phyloP scores from a whole-genome alignment of 306 rosid genomes.

The Fagus sylvatica region DNA sequence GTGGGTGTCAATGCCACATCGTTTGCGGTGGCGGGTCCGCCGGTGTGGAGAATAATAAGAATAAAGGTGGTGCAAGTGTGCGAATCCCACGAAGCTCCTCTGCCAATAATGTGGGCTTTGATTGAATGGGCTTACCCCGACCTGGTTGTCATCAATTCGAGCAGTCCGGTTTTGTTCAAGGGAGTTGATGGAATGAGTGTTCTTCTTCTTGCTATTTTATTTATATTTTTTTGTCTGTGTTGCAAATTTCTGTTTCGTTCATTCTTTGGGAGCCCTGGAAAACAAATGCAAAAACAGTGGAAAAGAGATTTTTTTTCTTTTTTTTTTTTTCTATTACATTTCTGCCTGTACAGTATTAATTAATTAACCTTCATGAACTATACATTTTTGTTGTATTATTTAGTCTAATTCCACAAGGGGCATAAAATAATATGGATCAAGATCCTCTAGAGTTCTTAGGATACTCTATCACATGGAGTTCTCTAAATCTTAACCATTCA shows the following conservation, averaged over 20 bases:
- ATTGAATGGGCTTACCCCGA: slow-evolving; percentile 20
- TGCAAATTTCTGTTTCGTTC: not conserved
- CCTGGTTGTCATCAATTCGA: not conserved
- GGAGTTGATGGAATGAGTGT: not conserved
- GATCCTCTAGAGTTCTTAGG: too few species aligned
- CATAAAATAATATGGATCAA: too few species aligned
- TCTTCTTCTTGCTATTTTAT: not conserved
- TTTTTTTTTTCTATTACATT: not conserved
- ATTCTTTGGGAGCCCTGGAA: not conserved
- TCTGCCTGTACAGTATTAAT: not conserved
- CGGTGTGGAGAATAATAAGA: slow-evolving; percentile 25
- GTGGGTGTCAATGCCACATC: slow-evolving; percentile 81
- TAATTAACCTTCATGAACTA: not conserved
- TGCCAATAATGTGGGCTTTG: slow-evolving; percentile 25
- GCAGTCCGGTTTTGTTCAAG: not conserved
- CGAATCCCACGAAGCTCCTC: slow-evolving; percentile 45
- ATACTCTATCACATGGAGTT: too few species aligned
- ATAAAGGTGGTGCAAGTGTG: slow-evolving; percentile 26
- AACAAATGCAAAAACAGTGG: not conserved
- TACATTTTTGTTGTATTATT: not conserved
- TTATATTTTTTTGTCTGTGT: not conserved
- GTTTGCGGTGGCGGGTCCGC: slow-evolving; percentile 58
- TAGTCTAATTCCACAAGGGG: too few species aligned
- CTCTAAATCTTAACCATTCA: too few species aligned
- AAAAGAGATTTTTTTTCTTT: not conserved